Conservation (phyloP, 176 grass and related monocot genomes). For the Bolboschoenus planiculmis region DNA sequence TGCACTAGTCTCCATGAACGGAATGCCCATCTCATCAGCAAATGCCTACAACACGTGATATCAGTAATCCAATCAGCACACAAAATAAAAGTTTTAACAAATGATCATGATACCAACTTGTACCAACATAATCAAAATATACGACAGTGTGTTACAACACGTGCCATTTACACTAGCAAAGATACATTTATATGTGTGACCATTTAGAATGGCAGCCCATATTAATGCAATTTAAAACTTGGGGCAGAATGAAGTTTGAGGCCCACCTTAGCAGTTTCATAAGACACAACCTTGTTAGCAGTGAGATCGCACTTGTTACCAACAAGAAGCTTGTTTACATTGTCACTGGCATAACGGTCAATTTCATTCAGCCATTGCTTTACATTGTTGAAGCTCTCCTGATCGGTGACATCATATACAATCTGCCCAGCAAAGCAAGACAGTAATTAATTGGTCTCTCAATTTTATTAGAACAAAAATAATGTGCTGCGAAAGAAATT, state of each 20-base stretch:
- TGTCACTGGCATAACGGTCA: slow-evolving; percentile 75
- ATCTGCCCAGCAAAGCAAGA: slow-evolving; percentile 30
- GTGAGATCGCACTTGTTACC: slow-evolving; percentile 76
- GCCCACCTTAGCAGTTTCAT: slow-evolving; percentile 61
- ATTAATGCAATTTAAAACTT: neutral
- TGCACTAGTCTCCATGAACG: slow-evolving; percentile 91
- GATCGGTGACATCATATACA: slow-evolving; percentile 72
- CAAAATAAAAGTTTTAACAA: neutral
- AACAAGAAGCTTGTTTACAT: slow-evolving; percentile 80
- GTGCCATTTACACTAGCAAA: neutral
- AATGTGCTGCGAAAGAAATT: neutral
- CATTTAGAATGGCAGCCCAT: neutral
- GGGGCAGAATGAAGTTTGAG: neutral
- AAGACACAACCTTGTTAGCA: slow-evolving; percentile 65
- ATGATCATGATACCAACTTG: neutral
- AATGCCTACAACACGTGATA: slow-evolving; percentile 38
- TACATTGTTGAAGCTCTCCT: slow-evolving; percentile 87
- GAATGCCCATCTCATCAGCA: slow-evolving; percentile 88
- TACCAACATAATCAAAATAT: neutral
- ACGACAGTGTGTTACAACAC: neutral
- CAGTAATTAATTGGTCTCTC: neutral
- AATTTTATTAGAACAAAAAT: neutral
- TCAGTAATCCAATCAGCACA: neutral
- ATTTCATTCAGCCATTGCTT: slow-evolving; percentile 88
- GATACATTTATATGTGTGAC: neutral